Evolutionary conservation across 116 monocot species (phyloP), one percentile per base, ranked within the genome.

Genomic region (Trichopus zeylanicus): DNA sequence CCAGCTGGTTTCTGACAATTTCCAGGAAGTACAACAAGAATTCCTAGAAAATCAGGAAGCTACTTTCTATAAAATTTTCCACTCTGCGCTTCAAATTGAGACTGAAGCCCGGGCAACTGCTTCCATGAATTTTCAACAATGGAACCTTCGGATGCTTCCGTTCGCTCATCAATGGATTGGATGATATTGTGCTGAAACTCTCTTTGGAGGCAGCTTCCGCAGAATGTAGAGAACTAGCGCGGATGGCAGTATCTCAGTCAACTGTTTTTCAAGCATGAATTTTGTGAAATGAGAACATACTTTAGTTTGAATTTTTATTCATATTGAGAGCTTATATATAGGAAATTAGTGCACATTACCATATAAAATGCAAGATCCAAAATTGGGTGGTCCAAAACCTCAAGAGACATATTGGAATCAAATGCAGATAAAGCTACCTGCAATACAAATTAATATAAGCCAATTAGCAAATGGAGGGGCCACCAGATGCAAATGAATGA

Each of bases 321-420:
- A 42, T 42, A 42, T 15, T 42, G 42, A 62, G 3, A 29, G 12
- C 19, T 28, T 35, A 22, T 49, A 22, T 49, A 22, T 1, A 48
- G 49, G n/a, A n/a, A n/a, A n/a, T n/a, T 24, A 7, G 15, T 46
- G 9, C 15, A 16, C 10, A 46, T 61, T 67, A 90, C 90, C 85
- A 51, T 70, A 64, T 90, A 90, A 56, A 76, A 90, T 49, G 77
- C 37, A 8, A 85, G 71, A 61, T 90, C 81, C 33, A 90, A 61
- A 63, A 90, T 60, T 27, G 85, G 90, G 65, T 90, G 85, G 69
- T 90, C 68, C 64, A 85, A 38, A 42, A 90, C 85, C 35, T 82
- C 81, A 0, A 90, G 81, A 42, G 85, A 85, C 62, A 67, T 61
- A 48, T 71, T 79, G 9, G 79, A 27, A 37, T 87, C 76, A 66